A percentile compares a stretch with the other conserved stretches of the same genome.
Conservation (phyloP, 148 eudicot species). For the Rheum nobile region DNA sequence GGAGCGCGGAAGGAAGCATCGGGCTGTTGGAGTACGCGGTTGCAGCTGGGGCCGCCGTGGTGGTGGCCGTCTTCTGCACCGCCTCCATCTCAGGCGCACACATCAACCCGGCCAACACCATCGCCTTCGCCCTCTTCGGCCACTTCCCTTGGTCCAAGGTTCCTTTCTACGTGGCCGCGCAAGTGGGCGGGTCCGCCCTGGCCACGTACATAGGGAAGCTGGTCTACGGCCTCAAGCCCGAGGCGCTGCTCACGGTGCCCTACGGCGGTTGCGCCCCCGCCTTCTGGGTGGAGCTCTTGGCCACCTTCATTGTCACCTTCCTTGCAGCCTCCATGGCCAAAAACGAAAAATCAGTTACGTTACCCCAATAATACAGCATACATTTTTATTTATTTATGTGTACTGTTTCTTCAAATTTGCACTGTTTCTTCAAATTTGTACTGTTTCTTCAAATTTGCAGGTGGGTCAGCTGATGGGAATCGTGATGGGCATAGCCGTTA, state of each 20-base stretch:
- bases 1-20: slow-evolving; percentile 30
- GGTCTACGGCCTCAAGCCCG: slow-evolving; percentile 47
- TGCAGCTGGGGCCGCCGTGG: slow-evolving; percentile 59
- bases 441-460: slow-evolving; percentile 21
- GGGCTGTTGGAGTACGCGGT: slow-evolving; percentile 62
- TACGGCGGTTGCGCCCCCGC: slow-evolving; percentile 35
- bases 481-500: slow-evolving; percentile 55
- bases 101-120: slow-evolving; percentile 78
- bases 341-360: slow-evolving; percentile 52
- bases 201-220: slow-evolving; percentile 47
- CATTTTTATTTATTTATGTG: no score
- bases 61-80: slow-evolving; percentile 37
- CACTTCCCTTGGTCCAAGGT: slow-evolving; percentile 87
- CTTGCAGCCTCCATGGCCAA: slow-evolving; percentile 48
- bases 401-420: no score
- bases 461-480: slow-evolving; percentile 43
- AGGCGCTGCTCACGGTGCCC: slow-evolving; percentile 49
- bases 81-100: slow-evolving; percentile 80
- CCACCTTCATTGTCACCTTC: slow-evolving; percentile 59
- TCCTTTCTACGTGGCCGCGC: slow-evolving; percentile 60
- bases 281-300: slow-evolving; percentile 69
- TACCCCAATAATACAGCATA: no score
- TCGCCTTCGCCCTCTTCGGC: slow-evolving; percentile 68
- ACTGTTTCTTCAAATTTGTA: not conserved
- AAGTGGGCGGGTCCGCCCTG: slow-evolving; percentile 52